phyloP scores from a whole-genome alignment of 805 yeast genomes.

The Peterozyma xylosa region DNA sequence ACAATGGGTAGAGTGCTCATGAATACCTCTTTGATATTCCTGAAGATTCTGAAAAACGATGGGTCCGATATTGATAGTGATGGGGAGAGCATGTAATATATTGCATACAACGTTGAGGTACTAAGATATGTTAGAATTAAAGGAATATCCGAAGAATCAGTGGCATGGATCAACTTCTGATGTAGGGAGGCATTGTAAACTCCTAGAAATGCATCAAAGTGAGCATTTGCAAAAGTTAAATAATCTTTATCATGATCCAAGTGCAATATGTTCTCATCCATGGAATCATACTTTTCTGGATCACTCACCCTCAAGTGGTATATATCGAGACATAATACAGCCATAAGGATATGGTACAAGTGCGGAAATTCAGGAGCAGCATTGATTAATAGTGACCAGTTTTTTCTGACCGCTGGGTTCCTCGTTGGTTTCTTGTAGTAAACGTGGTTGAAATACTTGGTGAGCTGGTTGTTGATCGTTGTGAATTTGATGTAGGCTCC shows the following conservation, averaged over 20 bases:
- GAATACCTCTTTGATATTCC: background rate
- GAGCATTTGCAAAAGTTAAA: background rate
- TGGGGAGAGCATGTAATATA: constrained; percentile 2
- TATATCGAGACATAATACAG: background rate
- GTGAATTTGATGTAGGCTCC: no score
- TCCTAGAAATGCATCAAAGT: background rate
- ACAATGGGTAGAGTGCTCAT: no score
- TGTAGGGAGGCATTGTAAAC: no score
- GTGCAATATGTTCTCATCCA: background rate
- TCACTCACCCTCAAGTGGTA: constrained; percentile 1
- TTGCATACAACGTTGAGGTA: background rate
- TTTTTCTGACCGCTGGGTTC: no score
- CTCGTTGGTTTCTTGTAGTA: no score
- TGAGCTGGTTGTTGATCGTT: no score
- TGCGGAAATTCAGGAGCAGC: background rate
- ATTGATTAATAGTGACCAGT: no score
- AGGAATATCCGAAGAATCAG: no score
- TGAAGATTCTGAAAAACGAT: background rate
- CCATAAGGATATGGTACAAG: constrained; percentile 3
- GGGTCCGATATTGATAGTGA: constrained; percentile 4
- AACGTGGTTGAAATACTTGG: no score
- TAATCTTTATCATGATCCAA: constrained; percentile 1
- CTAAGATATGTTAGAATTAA: background rate
- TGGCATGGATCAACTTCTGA: no score
- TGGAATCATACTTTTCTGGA: no score